Base-by-base conservation (phyloP, 768 basidiomycete species). In the Trametes gibbosa region DNA sequence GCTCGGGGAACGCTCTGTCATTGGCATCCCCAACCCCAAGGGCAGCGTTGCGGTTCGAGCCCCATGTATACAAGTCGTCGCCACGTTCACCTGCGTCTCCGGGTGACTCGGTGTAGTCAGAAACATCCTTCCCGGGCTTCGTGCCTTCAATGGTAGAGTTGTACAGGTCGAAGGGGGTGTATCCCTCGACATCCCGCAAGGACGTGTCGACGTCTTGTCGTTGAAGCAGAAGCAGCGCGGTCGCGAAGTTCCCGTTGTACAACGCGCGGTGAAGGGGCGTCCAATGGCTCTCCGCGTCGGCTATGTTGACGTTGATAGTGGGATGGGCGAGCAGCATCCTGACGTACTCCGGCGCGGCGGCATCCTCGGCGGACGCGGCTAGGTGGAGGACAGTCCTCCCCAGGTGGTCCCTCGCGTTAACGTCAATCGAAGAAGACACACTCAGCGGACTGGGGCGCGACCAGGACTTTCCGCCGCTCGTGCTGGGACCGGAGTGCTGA, bases 121-220 rank as follows among this genome's bases (percentile, higher is more conserved):
- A 10, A 32, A 4, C 29, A 32, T 32, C 70, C 32, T 69, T 63
- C 2, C 68, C 64, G 4, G 88, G 89, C 58, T 84, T 84, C 3
- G 90, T 90, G 27, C 82, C 89, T 68, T 83, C 79, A 61, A 96
- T 75, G 0, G 94, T 96, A 3, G 90, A 89, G 69, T 98, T 98
- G 74, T 93, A 97, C 34, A 98, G 74, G 68, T 98, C 95, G 61
- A 93, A 93, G 0, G 94, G 86, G 0, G 92, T 93, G 71, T 95
- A 89, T 0, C 91, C 96, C 65, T 98, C 96, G 27, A 77, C 67
- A 68, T 98, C 96, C 69, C 92, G 93, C 58, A 90, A 63, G 5
- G 80, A 74, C 0, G 77, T 73, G 69, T 97, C 91, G 23, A 84
- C 84, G 66, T 96, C 93, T 21, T 79, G 66, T 39, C 85, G 83